These are phyloP conservation scores for Penicillium canariense DNA, from an alignment of 495 filamentous ascomycete species.

Conservation along the genomic window DNA sequence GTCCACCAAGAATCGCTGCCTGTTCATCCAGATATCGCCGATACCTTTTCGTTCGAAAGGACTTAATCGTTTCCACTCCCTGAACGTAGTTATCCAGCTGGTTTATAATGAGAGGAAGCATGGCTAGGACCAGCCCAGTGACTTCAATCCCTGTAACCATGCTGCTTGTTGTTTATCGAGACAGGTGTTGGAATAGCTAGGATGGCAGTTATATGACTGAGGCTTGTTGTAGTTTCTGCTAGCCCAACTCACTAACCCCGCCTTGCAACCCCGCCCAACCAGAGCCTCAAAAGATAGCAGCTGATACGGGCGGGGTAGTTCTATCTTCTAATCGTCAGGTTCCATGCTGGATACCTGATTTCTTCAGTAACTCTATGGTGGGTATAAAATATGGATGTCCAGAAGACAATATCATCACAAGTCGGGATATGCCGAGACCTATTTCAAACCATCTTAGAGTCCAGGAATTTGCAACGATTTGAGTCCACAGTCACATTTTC, in stretches of 20 bases:
- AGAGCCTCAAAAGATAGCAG: too few species aligned
- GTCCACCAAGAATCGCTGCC: slow-evolving; percentile 13
- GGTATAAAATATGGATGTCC: too few species aligned
- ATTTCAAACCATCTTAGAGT: not conserved
- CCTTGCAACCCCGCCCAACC: too few species aligned
- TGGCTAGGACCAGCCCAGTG: slow-evolving; percentile 23
- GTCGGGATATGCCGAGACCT: too few species aligned
- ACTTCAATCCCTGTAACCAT: slow-evolving; percentile 28
- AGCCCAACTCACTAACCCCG: too few species aligned
- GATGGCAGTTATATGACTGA: not conserved
- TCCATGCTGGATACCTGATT: too few species aligned
- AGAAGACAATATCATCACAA: too few species aligned
- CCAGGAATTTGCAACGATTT: not conserved
- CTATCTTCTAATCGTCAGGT: too few species aligned
- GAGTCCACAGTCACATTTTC: slow-evolving; percentile 7
- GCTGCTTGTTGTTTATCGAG: not conserved
- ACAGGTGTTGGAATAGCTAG: not conserved
- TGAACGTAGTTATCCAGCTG: slow-evolving; percentile 26
- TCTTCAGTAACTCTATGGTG: too few species aligned
- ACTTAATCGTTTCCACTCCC: slow-evolving; percentile 24
- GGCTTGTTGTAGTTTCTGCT: too few species aligned
- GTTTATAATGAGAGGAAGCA: slow-evolving; percentile 27
- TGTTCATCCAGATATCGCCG: slow-evolving; percentile 18
- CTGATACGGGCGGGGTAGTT: too few species aligned
- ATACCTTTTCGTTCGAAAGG: slow-evolving; percentile 15